Conservation (phyloP, 805 yeast species). For the Isabelozyma gotoi region DNA sequence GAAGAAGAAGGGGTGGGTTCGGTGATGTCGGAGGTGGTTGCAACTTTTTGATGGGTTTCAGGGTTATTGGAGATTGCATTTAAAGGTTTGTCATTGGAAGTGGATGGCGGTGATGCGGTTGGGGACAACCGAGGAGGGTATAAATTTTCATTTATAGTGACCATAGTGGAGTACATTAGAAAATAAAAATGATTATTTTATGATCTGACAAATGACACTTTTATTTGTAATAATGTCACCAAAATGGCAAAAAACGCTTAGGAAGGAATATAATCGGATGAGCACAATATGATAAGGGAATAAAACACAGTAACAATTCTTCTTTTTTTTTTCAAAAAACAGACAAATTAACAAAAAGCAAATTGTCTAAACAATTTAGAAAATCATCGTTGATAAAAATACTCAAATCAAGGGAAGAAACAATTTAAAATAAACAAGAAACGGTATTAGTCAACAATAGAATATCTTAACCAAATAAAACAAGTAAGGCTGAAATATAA, state of each 20-base stretch:
- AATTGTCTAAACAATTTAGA: conserved; percentile 1
- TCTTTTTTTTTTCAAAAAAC: not conserved
- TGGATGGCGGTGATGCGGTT: not conserved
- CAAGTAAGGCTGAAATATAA: no score
- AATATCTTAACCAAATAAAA: no score
- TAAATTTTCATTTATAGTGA: not conserved
- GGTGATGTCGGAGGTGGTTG: not conserved
- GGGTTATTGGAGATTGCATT: not conserved
- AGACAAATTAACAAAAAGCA: not conserved
- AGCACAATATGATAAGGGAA: not conserved
- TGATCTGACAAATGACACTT: no score
- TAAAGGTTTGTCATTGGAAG: not conserved
- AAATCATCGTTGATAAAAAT: conserved; percentile 1
- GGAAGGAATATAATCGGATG: not conserved
- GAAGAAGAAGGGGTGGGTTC: not conserved
- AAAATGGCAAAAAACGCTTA: not conserved
- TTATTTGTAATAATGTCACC: not conserved
- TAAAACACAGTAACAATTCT: not conserved
- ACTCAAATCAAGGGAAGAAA: not conserved
- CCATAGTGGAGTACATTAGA: not conserved
- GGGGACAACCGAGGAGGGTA: not conserved
- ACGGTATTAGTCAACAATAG: not conserved
- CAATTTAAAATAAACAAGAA: not conserved
- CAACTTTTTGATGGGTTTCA: no score
- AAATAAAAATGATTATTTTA: not conserved